A percentile compares a stretch with the other conserved stretches of the same genome.
Conservation (phyloP, 208 protist genomes). For the Acanthamoeba castellanii region DNA sequence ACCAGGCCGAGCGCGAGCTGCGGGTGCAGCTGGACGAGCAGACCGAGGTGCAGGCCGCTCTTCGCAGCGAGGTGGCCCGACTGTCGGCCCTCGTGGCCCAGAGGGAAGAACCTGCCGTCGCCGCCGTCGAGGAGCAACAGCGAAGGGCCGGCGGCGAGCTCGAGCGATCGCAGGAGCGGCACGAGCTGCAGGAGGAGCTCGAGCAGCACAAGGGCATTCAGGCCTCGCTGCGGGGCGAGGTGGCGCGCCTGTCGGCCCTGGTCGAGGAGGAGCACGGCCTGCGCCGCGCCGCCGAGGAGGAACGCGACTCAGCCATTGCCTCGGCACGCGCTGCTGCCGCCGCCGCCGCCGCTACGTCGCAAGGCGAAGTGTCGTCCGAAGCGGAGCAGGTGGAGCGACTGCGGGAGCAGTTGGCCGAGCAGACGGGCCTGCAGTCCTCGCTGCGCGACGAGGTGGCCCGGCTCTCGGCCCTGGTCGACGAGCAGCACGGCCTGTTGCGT, state of each 20-base stretch:
- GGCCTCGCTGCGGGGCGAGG: not conserved
- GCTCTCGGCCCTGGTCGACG: not conserved
- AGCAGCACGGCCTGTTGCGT: not conserved
- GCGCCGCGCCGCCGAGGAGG: not conserved
- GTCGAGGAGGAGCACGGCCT: not conserved
- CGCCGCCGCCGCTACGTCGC: too few relatives aligned
- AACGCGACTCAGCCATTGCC: not conserved
- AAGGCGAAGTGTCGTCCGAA: too few relatives aligned
- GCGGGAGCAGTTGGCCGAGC: not conserved
- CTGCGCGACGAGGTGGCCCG: not conserved
- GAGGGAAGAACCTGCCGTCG: too few relatives aligned
- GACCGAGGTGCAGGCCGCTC: not conserved
- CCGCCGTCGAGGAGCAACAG: too few relatives aligned
- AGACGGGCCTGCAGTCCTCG: not conserved
- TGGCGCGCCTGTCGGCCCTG: conserved; percentile 1
- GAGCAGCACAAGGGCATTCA: too few relatives aligned
- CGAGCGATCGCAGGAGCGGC: too few relatives aligned
- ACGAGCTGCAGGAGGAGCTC: too few relatives aligned
- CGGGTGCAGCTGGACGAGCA: not conserved
- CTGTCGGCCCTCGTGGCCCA: not conserved
- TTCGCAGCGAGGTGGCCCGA: not conserved
- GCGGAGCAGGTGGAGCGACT: not conserved
- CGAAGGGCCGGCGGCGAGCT: too few relatives aligned
- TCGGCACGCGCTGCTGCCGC: too few relatives aligned
- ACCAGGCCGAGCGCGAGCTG: not conserved